Conservation (phyloP, 306 rosid genomes). For the Senna siamea region DNA sequence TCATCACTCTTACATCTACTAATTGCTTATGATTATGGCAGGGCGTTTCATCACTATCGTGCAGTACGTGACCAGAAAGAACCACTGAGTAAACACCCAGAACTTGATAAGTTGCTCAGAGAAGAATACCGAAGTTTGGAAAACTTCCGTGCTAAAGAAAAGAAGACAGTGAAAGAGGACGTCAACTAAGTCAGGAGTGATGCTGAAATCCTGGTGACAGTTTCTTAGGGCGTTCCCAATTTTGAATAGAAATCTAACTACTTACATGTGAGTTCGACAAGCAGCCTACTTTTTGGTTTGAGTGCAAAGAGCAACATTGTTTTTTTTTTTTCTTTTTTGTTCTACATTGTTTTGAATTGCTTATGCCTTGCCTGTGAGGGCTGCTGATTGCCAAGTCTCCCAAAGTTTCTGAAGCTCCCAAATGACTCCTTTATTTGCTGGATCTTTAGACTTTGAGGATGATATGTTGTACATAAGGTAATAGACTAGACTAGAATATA, state of each 20-base stretch:
- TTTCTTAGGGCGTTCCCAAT: slow-evolving; percentile 54
- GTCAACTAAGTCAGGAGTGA: slow-evolving; percentile 35
- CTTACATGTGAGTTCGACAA: slow-evolving; percentile 47
- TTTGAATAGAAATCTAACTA: slow-evolving; percentile 58
- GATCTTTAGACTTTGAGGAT: slow-evolving; percentile 61
- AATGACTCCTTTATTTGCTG: slow-evolving; percentile 50
- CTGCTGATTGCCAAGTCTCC: slow-evolving; percentile 57
- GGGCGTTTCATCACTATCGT: slow-evolving; percentile 96
- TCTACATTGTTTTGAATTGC: slow-evolving; percentile 47
- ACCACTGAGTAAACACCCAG: slow-evolving; percentile 65
- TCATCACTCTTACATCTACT: slow-evolving; percentile 5
- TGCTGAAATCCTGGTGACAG: slow-evolving; percentile 37
- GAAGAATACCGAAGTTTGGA: slow-evolving; percentile 84
- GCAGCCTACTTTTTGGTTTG: slow-evolving; percentile 56
- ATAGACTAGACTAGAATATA: slow-evolving; percentile 48
- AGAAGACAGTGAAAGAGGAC: slow-evolving; percentile 49
- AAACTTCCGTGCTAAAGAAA: slow-evolving; percentile 84
- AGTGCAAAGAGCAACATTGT: slow-evolving; percentile 54
- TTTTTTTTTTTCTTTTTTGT: slow-evolving; percentile 53
- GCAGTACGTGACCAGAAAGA: slow-evolving; percentile 56
- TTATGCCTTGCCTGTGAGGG: slow-evolving; percentile 42
- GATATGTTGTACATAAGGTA: slow-evolving; percentile 59
- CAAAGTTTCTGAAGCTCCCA: slow-evolving; percentile 44
- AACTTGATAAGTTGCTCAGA: slow-evolving; percentile 72
- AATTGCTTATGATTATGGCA: slow-evolving; percentile 49